Base-by-base conservation (phyloP, 768 basidiomycete species). In the Kwoniella dendrophila region DNA sequence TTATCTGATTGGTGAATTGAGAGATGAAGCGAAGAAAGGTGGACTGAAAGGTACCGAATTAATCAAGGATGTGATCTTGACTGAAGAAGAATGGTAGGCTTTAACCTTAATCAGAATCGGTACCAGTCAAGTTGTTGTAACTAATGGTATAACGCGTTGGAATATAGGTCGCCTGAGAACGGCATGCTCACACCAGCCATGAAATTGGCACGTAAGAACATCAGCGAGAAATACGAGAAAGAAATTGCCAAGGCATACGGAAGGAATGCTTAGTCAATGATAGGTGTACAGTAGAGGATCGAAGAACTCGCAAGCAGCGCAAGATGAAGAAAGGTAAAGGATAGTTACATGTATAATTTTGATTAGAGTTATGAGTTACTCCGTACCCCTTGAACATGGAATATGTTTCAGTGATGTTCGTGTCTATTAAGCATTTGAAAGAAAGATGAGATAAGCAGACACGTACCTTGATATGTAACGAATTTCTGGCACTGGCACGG, bases 141-240 rank as follows among this genome's bases (percentile, higher is more conserved):
- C 40, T 62, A 32, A 32, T 7, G 8, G 18, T 8, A 24, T 11
- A 34, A 24, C 57, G 12, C 32, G 32, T 20, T 48, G 53, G 20
- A 43, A 33, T 5, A 54, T 53, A 75, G 72, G 70, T 69, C 68
- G 10, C 74, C 78, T 24, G 78, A 76, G 38, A 76, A 74, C 47
- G 74, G 74, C 14, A 56, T 74, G 62, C 48, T 74, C 20, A 79
- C 78, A 22, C 70, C 78, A 4, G 70, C 78, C 11, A 74, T 78
- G 68, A 79, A 79, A 62, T 48, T 73, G 43, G 62, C 69, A n/a
- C 55, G 75, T 24, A 61, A 66, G 27, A 29, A 51, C 16, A 70
- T 77, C 43, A 44, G 59, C 36, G 66, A 67, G 63, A 63, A 58
- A 26, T 76, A 64, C 57, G 63, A 60, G 32, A 66, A 61, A 34